Percentiles rank a stretch among this genome's conserved stretches.
These are phyloP conservation scores for Gonium pectorale DNA, from an alignment of 139 green algal species.

Conservation along the genomic window DNA sequence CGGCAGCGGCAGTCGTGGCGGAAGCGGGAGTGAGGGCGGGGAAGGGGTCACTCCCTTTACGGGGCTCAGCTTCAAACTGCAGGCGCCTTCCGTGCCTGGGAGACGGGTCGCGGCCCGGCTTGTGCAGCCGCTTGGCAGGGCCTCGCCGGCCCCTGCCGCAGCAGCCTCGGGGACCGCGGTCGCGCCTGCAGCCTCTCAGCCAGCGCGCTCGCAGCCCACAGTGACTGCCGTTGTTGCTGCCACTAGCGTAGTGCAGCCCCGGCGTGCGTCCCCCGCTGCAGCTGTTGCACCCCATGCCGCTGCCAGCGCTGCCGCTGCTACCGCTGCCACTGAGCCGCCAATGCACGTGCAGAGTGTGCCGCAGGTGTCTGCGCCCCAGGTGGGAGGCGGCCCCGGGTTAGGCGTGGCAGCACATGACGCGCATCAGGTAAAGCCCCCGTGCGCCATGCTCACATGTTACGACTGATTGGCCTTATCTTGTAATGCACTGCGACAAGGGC, in stretches of 20 bases:
- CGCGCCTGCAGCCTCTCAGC: background rate
- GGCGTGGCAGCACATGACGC: no score
- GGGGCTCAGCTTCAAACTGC: conserved; percentile 26
- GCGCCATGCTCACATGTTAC: no score
- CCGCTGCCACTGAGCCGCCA: conserved; percentile 1
- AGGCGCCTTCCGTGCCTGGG: background rate
- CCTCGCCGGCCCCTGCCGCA: no score
- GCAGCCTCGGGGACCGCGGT: background rate
- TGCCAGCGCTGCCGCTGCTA: background rate
- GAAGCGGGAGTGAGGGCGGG: no score
- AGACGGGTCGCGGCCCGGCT: conserved; percentile 11
- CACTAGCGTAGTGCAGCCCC: background rate
- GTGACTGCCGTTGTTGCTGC: background rate
- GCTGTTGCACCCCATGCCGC: background rate
- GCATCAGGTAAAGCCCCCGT: no score
- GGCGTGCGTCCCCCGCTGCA: background rate
- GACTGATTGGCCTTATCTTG: no score
- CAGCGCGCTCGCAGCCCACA: background rate
- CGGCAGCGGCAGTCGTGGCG: background rate
- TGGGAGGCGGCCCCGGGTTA: no score
- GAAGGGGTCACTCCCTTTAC: background rate
- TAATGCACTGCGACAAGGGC: no score
- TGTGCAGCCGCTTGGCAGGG: background rate
- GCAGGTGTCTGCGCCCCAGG: background rate
- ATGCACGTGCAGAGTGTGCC: conserved; percentile 19